Percentiles rank a stretch among this genome's conserved stretches.
Conservation (phyloP, 1,139 yeast genomes). For the Insectozyma bohioensis region DNA sequence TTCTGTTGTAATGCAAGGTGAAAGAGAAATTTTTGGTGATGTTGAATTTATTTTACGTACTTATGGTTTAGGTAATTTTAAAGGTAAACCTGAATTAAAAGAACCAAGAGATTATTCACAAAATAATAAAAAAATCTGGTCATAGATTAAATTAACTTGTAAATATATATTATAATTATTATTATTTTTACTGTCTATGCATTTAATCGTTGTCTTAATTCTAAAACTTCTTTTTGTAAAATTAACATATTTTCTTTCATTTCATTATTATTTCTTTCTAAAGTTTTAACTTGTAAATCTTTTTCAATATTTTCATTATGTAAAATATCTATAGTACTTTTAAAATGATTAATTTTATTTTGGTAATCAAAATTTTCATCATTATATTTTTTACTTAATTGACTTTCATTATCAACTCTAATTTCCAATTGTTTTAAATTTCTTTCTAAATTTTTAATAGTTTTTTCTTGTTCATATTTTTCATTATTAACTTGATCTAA, state of each 20-base stretch:
- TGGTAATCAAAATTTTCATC: conserved; percentile 50
- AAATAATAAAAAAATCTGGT: no score
- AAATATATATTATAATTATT: no score
- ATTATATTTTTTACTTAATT: conserved; percentile 42
- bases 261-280: conserved; percentile 43
- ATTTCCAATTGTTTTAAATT: conserved; percentile 37
- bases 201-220: conserved; percentile 50
- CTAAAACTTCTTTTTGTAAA: conserved; percentile 64
- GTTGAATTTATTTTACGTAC: conserved; percentile 62
- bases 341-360: conserved; percentile 39
- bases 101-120: conserved; percentile 31
- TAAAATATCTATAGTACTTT: conserved; percentile 34
- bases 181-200: no score
- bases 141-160: no score
- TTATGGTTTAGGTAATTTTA: conserved; percentile 67
- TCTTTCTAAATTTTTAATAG: conserved; percentile 32
- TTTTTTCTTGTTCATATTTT: conserved; percentile 32
- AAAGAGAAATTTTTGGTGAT: conserved; percentile 83
- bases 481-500: conserved; percentile 33
- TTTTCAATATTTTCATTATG: conserved; percentile 43
- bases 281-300: conserved; percentile 34
- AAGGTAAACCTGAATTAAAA: conserved; percentile 22
- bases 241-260: conserved; percentile 53
- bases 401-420: conserved; percentile 36
- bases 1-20: conserved; percentile 87